Evolutionary conservation across 2,329 filamentous ascomycete species (phyloP).

Genomic region (Neonectria punicea): DNA sequence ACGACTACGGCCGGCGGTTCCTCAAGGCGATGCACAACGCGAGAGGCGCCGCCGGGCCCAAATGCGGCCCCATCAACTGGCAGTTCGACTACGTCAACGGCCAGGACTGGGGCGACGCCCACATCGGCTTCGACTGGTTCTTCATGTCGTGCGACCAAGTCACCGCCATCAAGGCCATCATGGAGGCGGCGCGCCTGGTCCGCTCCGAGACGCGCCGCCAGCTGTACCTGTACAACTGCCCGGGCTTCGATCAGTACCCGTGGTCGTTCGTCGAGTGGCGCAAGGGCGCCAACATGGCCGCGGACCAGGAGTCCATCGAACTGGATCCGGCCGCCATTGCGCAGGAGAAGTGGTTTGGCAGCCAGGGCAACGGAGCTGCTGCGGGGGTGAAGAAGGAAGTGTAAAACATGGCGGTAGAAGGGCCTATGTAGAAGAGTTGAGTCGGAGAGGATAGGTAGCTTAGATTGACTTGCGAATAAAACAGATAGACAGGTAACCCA

Average conservation of each 20-base stretch:
- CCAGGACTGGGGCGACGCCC: constrained; percentile 29
- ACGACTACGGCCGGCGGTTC: constrained; percentile 1
- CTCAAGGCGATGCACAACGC: constrained; percentile 2
- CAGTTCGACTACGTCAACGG: constrained; percentile 28
- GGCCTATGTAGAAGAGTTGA: neutral
- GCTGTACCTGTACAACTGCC: constrained; percentile 27
- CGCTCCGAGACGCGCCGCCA: neutral
- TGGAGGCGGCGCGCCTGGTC: constrained; percentile 1
- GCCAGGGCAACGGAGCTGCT: too few relatives aligned
- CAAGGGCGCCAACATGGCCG: neutral
- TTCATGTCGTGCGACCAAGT: constrained; percentile 7
- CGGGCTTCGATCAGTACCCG: constrained; percentile 7
- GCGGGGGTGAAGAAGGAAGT: neutral
- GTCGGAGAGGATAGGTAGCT: too few relatives aligned
- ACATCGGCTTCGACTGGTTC: constrained; percentile 20
- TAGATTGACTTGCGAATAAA: too few relatives aligned
- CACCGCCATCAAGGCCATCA: constrained; percentile 10
- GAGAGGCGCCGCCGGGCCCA: neutral
- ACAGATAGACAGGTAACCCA: too few relatives aligned
- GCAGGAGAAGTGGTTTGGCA: neutral
- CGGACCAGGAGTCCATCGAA: neutral
- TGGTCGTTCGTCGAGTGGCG: constrained; percentile 13
- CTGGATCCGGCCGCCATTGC: neutral
- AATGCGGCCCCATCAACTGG: constrained; percentile 22
- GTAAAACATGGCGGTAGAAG: neutral